Conservation (phyloP, 805 yeast species). For the Yarrowia phangngaensis region DNA sequence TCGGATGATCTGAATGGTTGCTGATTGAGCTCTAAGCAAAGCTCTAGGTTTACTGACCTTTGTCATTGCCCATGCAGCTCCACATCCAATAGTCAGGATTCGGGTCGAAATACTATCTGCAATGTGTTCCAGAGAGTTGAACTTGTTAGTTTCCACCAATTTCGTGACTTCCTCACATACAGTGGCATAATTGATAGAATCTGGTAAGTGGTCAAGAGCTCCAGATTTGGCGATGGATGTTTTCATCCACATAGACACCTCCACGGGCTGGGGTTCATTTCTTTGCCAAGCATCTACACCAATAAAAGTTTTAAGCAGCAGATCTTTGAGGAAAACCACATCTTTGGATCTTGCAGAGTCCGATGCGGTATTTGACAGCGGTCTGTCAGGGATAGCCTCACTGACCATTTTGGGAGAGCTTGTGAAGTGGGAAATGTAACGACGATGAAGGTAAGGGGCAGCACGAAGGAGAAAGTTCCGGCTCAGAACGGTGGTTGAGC, state of each 20-base stretch:
- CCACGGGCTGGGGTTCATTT: slow-evolving; percentile 60
- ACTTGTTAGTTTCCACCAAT: slow-evolving; percentile 46
- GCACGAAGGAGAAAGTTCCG: neutral
- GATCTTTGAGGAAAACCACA: slow-evolving; percentile 50
- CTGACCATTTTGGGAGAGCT: slow-evolving; percentile 6
- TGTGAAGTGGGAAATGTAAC: no score
- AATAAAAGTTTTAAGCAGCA: slow-evolving; percentile 58
- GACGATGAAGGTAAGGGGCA: neutral
- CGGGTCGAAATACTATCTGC: slow-evolving; percentile 49
- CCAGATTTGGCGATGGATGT: slow-evolving; percentile 75
- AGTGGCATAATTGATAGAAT: slow-evolving; percentile 85
- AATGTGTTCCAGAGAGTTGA: slow-evolving; percentile 41
- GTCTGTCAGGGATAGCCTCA: slow-evolving; percentile 21
- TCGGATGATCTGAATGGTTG: slow-evolving; percentile 45
- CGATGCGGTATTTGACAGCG: slow-evolving; percentile 16
- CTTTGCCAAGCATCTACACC: slow-evolving; percentile 77
- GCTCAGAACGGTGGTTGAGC: neutral
- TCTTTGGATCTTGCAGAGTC: slow-evolving; percentile 34
- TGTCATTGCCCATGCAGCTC: slow-evolving; percentile 46
- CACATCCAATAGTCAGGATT: slow-evolving; percentile 43
- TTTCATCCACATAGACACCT: slow-evolving; percentile 53
- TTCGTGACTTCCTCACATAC: slow-evolving; percentile 62
- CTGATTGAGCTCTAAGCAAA: slow-evolving; percentile 54
- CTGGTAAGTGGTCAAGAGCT: slow-evolving; percentile 70
- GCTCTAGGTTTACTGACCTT: slow-evolving; percentile 50